Evolutionary conservation across 2,329 filamentous ascomycete species (phyloP).

Genomic region (Pseudohalonectria lignicola): DNA sequence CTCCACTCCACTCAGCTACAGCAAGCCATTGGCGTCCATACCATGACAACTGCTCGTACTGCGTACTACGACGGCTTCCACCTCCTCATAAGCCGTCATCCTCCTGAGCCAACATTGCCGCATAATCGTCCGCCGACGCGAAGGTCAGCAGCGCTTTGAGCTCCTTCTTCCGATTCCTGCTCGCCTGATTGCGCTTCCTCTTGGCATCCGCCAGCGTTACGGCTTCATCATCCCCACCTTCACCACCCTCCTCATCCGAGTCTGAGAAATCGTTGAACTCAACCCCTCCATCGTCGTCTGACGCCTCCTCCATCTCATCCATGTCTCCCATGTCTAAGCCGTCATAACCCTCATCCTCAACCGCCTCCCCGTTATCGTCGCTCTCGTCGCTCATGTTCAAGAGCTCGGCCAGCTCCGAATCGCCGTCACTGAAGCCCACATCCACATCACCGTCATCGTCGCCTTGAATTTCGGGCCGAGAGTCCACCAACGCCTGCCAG

Average conservation of each 20-base stretch:
- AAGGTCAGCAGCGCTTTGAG: conserved; percentile 86
- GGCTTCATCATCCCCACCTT: conserved; percentile 25
- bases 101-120: conserved; percentile 67
- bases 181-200: conserved; percentile 24
- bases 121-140: conserved; percentile 89
- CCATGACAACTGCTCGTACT: no score
- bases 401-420: conserved; percentile 25
- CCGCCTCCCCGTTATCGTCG: conserved; percentile 24
- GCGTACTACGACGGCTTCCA: no score
- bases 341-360: conserved; percentile 21
- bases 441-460: conserved; percentile 38
- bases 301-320: neutral
- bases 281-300: conserved; percentile 16
- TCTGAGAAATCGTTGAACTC: conserved; percentile 28
- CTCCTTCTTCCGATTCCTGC: conserved; percentile 62
- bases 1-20: no score
- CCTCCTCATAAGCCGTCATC: conserved; percentile 43
- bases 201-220: conserved; percentile 24
- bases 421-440: conserved; percentile 33
- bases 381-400: conserved; percentile 21
- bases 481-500: conserved; percentile 22
- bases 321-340: neutral
- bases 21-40: no score
- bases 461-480: conserved; percentile 25
- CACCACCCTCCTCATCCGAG: conserved; percentile 24